A percentile compares a stretch with the other conserved stretches of the same genome.
These are phyloP conservation scores for Naganishia cerealis DNA, from an alignment of 1,284 basidiomycete species.

Conservation along the genomic window DNA sequence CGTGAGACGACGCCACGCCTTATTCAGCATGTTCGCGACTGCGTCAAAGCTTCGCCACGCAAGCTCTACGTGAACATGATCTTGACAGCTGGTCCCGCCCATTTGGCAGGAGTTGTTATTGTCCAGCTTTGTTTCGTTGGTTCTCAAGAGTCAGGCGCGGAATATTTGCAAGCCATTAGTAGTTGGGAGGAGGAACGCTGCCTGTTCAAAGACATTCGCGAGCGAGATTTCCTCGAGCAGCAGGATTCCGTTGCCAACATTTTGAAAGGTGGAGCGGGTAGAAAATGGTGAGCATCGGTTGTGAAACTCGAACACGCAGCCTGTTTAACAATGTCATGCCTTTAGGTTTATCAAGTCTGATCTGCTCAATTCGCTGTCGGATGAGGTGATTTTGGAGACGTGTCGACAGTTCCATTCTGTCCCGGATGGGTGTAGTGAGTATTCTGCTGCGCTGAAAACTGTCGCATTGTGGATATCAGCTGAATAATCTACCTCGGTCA, in stretches of 20 bases:
- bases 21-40: slow-evolving; percentile 87
- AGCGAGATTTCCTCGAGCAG: slow-evolving; percentile 81
- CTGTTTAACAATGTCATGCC: background rate
- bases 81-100: slow-evolving; percentile 79
- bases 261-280: slow-evolving; percentile 74
- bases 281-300: slow-evolving; percentile 64
- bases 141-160: slow-evolving; percentile 66
- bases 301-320: background rate
- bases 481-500: slow-evolving; percentile 42
- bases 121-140: slow-evolving; percentile 87
- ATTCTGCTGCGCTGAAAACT: background rate
- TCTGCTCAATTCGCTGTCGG: slow-evolving; percentile 73
- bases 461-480: background rate
- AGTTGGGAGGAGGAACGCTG: slow-evolving; percentile 74
- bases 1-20: slow-evolving; percentile 77
- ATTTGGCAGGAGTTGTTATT: slow-evolving; percentile 76
- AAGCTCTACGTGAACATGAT: slow-evolving; percentile 85
- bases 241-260: slow-evolving; percentile 88
- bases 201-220: slow-evolving; percentile 80
- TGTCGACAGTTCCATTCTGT: slow-evolving; percentile 75
- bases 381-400: slow-evolving; percentile 79
- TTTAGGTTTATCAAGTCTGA: slow-evolving; percentile 71
- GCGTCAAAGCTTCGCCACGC: slow-evolving; percentile 78
- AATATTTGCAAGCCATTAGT: slow-evolving; percentile 75
- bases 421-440: slow-evolving; percentile 81